These are phyloP conservation scores for Phallus indusiatus DNA, from an alignment of 768 basidiomycete genomes.

Conservation along the genomic window DNA sequence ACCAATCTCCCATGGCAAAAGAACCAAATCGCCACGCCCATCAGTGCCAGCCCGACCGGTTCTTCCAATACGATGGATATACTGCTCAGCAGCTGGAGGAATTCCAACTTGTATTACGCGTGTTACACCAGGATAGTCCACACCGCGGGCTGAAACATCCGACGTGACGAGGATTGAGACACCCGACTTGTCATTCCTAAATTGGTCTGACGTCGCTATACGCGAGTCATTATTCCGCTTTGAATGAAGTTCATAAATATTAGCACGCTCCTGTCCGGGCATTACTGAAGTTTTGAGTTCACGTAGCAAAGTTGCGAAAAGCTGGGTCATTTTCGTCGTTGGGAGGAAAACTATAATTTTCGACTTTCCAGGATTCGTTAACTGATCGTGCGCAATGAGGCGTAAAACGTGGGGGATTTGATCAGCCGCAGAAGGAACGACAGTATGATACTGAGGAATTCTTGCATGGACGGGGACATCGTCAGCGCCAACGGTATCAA, in stretches of 20 bases:
- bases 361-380: constrained; percentile 51
- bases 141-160: constrained; percentile 81
- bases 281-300: constrained; percentile 35
- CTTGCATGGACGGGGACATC: constrained; percentile 59
- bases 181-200: constrained; percentile 42
- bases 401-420: constrained; percentile 74
- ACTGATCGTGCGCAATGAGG: constrained; percentile 82
- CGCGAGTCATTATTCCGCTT: constrained; percentile 55
- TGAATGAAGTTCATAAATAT: constrained; percentile 76
- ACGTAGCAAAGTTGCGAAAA: constrained; percentile 56
- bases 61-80: constrained; percentile 79
- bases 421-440: constrained; percentile 52
- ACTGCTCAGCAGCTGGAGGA: constrained; percentile 58
- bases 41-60: constrained; percentile 61
- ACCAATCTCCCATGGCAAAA: constrained; percentile 69
- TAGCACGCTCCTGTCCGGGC: constrained; percentile 42
- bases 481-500: constrained; percentile 61
- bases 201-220: constrained; percentile 44
- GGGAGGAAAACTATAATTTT: constrained; percentile 79
- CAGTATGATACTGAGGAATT: constrained; percentile 76
- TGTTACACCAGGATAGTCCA: constrained; percentile 84
- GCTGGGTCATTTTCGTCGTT: constrained; percentile 77
- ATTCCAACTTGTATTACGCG: constrained; percentile 88
- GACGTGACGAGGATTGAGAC: constrained; percentile 71
- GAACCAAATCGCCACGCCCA: constrained; percentile 70